Base-by-base conservation (phyloP, 352 stramenopile species). In the Globisporangium megalacanthum region DNA sequence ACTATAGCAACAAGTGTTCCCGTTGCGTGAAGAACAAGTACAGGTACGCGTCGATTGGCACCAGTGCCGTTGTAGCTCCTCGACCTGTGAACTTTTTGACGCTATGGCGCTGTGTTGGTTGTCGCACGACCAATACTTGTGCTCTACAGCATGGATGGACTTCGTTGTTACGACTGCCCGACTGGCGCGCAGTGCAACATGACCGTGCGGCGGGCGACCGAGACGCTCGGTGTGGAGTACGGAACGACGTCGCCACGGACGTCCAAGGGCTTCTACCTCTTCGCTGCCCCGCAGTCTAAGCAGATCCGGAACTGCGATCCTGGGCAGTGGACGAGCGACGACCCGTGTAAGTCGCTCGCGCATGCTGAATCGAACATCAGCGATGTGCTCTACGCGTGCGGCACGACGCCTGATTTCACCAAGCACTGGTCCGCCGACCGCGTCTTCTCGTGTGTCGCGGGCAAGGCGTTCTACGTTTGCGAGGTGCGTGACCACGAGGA, bases 381-480 rank as follows among this genome's bases (percentile, higher is more conserved):
- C 1, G 57, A 76, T 6, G 61, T 88, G 11, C 75, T 89, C 48
- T 61, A 68, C 9, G 15, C 57, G 7, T 91, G 81, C 42, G 62
- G 73, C 10, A 64, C 58, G 1, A 41, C 59, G 36, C 54, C 42
- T 5, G 54, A 60, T 1, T 88, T 88, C 49, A 56, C 58, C 0
- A 77, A 86, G n/a, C 78, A 82, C 49, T 92, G 81, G 81, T 31
- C 70, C 0, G 20, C 77, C 5, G 73, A 83, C 11, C 73, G 81
- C 3, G 39, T 85, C 9, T 92, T 88, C 36, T 71, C 79, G 6
- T 89, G 81, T 33, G 44, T 89, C 15, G 77, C 81, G 1, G 56
- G 60, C 4, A 68, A 75, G 49, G 54, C 73, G 0, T 88, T 92
- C 49, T 92, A 92, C 54, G 65, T 58, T 17, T 92, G 81, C 56